These are phyloP conservation scores for Kwoniella shivajii DNA, from an alignment of 1,284 basidiomycete species.

Conservation along the genomic window DNA sequence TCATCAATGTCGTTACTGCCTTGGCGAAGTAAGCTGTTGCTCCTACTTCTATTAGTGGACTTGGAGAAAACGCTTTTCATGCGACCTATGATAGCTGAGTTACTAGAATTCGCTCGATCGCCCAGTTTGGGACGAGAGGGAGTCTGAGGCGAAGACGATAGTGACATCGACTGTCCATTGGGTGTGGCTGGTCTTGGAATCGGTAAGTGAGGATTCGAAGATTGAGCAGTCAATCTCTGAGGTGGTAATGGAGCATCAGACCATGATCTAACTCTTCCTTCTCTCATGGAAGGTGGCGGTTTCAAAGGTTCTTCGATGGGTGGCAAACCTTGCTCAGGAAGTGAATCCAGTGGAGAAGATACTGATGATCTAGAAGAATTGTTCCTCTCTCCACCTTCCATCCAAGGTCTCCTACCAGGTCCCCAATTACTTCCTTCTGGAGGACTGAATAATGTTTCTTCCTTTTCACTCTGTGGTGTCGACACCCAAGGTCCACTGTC, in stretches of 20 bases:
- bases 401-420: constrained; percentile 39
- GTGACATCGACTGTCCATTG: constrained; percentile 1
- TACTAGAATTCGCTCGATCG: constrained; percentile 41
- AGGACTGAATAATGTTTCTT: constrained; percentile 33
- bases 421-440: constrained; percentile 29
- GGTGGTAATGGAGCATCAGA: constrained; percentile 38
- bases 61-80: constrained; percentile 45
- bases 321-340: constrained; percentile 26
- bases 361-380: constrained; percentile 26
- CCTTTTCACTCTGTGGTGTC: constrained; percentile 32
- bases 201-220: constrained; percentile 15
- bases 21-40: constrained; percentile 35
- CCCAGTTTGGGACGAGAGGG: constrained; percentile 34
- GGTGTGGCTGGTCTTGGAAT: constrained; percentile 3
- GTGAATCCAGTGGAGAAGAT: constrained; percentile 24
- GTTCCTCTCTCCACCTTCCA: constrained; percentile 28
- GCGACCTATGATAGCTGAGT: constrained; percentile 42
- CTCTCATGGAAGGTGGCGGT: constrained; percentile 5
- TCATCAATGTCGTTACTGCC: constrained; percentile 37
- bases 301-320: neutral
- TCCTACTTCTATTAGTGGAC: constrained; percentile 30
- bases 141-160: constrained; percentile 18
- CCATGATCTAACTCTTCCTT: constrained; percentile 32
- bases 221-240: neutral
- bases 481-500: constrained; percentile 20